Evolutionary conservation across 345 rosid genomes (phyloP).

Genomic region (Murraya paniculata): DNA sequence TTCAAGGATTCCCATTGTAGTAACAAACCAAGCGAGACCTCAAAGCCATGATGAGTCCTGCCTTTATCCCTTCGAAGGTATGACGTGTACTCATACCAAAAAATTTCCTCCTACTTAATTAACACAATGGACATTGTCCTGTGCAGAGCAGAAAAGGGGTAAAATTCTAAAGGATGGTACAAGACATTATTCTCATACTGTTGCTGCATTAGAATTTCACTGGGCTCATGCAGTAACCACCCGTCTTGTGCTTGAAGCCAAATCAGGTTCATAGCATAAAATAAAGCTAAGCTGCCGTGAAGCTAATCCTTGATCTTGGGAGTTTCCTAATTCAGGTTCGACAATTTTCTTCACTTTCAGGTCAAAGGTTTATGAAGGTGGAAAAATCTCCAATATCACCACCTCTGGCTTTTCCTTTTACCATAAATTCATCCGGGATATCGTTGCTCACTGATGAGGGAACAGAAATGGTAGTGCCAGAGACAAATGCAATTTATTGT

Average conservation of each 20-base stretch:
- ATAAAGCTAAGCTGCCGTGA: neutral
- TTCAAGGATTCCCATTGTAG: constrained; percentile 74
- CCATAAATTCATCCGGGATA: constrained; percentile 63
- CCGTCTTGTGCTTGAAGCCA: constrained; percentile 69
- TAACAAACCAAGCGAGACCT: constrained; percentile 90
- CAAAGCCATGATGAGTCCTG: constrained; percentile 47
- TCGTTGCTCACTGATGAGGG: constrained; percentile 58
- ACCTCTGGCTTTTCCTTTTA: constrained; percentile 70
- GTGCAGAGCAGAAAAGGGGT: constrained; percentile 41
- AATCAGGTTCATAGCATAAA: constrained; percentile 44
- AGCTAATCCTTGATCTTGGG: neutral
- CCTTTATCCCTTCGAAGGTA: constrained; percentile 74
- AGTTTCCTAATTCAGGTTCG: constrained; percentile 2
- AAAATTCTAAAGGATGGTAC: constrained; percentile 26
- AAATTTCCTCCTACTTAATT: constrained; percentile 10
- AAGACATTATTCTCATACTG: constrained; percentile 60
- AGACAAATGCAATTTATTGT: constrained; percentile 49
- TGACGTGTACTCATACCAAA: constrained; percentile 12
- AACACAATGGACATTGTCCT: neutral
- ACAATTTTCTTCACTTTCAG: constrained; percentile 35
- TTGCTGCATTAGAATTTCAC: constrained; percentile 76
- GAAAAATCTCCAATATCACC: constrained; percentile 86
- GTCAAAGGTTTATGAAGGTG: constrained; percentile 69
- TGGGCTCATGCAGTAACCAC: constrained; percentile 93
- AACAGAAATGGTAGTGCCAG: constrained; percentile 56